phyloP scores from a whole-genome alignment of 108 stramenopile species.

The Cylindrotheca fusiformis region DNA sequence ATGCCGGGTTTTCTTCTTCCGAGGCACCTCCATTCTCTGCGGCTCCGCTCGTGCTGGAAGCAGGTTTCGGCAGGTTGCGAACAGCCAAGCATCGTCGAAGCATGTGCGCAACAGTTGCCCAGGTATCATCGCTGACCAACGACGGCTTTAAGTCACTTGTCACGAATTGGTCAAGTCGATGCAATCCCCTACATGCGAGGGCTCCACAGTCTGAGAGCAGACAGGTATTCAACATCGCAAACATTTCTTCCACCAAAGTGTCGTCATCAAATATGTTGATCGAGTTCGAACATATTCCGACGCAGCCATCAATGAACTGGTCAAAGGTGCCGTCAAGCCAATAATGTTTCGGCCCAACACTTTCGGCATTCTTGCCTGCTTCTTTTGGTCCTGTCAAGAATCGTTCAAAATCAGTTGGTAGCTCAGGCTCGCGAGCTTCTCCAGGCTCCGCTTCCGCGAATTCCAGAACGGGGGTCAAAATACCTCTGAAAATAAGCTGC shows the following conservation, averaged over 20 bases:
- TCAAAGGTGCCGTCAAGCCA: slow-evolving; percentile 87
- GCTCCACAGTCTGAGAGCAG: slow-evolving; percentile 76
- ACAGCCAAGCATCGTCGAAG: slow-evolving; percentile 66
- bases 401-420: slow-evolving; percentile 76
- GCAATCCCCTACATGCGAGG: slow-evolving; percentile 68
- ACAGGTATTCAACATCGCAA: slow-evolving; percentile 83
- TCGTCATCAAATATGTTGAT: slow-evolving; percentile 63
- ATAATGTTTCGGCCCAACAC: background rate
- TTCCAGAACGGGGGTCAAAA: slow-evolving; percentile 82
- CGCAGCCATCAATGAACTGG: slow-evolving; percentile 70
- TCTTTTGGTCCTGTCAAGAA: slow-evolving; percentile 32
- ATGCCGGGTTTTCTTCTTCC: slow-evolving; percentile 36
- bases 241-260: slow-evolving; percentile 67
- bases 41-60: slow-evolving; percentile 1
- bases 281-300: slow-evolving; percentile 65
- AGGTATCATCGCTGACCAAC: slow-evolving; percentile 60
- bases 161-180: slow-evolving; percentile 72
- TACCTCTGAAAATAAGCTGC: slow-evolving; percentile 77
- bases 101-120: slow-evolving; percentile 88
- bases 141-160: slow-evolving; percentile 56
- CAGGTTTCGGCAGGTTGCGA: slow-evolving; percentile 49
- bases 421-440: slow-evolving; percentile 26
- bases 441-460: slow-evolving; percentile 46
- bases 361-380: slow-evolving; percentile 6
- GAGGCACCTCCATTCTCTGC: background rate